These are phyloP conservation scores for Spinacia oleracea DNA, from an alignment of 179 eudicot genomes.

Conservation along the genomic window DNA sequence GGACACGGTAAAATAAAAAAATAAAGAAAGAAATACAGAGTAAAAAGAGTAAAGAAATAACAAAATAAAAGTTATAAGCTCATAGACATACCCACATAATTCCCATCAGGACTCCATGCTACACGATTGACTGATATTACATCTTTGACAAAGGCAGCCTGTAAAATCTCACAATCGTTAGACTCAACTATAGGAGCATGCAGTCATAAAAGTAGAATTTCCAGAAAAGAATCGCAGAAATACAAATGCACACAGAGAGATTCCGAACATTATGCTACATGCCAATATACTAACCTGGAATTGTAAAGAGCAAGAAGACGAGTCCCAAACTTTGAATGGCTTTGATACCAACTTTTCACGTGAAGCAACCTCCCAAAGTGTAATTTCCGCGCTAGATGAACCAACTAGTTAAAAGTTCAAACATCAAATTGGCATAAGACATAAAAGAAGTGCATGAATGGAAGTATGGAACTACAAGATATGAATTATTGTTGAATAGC, in stretches of 20 bases:
- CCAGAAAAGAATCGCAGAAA: not conserved
- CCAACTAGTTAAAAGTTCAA: conserved; percentile 54
- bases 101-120: conserved; percentile 84
- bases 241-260: not conserved
- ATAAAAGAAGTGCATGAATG: conserved; percentile 2
- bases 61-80: not conserved
- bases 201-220: not conserved
- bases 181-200: not conserved
- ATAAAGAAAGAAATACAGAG: not conserved
- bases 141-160: conserved; percentile 60
- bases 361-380: conserved; percentile 73
- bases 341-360: conserved; percentile 71
- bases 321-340: conserved; percentile 79
- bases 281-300: conserved; percentile 56
- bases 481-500: not conserved
- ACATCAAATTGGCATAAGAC: conserved; percentile 20
- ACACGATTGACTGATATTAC: conserved; percentile 71
- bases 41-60: not conserved
- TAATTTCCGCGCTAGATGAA: conserved; percentile 64
- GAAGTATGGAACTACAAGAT: not conserved
- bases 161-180: conserved; percentile 19
- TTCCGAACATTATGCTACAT: not conserved
- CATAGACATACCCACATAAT: conserved; percentile 47
- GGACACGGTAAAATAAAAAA: not conserved
- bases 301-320: conserved; percentile 43